Percentiles rank a stretch among this genome's conserved stretches.
These are phyloP conservation scores for Ricinus communis DNA, from an alignment of 345 rosid species.

Conservation along the genomic window DNA sequence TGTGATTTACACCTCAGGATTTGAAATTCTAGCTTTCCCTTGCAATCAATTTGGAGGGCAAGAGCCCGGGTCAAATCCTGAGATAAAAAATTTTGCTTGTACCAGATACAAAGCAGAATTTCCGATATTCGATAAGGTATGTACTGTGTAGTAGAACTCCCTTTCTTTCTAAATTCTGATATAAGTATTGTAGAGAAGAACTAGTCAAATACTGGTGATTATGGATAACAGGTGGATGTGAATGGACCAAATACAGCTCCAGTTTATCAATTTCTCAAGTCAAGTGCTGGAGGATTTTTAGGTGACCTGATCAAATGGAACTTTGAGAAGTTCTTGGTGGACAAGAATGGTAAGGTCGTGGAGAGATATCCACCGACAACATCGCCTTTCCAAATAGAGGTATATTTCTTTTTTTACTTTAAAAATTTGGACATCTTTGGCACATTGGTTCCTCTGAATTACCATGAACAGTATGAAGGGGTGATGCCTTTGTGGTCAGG, in stretches of 20 bases:
- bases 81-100: constrained; percentile 35
- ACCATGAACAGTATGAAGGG: background rate
- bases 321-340: constrained; percentile 33
- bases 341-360: constrained; percentile 32
- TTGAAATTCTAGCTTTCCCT: constrained; percentile 37
- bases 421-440: background rate
- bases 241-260: constrained; percentile 36
- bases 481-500: too few species aligned
- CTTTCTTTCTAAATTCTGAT: background rate
- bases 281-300: constrained; percentile 36
- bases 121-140: constrained; percentile 33
- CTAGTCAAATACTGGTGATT: background rate
- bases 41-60: constrained; percentile 37
- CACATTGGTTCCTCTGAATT: background rate
- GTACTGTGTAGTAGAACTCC: too few species aligned
- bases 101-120: constrained; percentile 31
- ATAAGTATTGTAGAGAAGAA: background rate
- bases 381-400: constrained; percentile 38
- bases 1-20: constrained; percentile 21
- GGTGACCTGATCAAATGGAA: constrained; percentile 33
- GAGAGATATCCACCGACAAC: constrained; percentile 32
- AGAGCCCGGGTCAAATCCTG: constrained; percentile 36
- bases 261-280: constrained; percentile 33
- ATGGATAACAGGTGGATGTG: constrained; percentile 30
- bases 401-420: background rate